phyloP scores from a whole-genome alignment of 768 basidiomycete genomes.

The Boletales sp. region DNA sequence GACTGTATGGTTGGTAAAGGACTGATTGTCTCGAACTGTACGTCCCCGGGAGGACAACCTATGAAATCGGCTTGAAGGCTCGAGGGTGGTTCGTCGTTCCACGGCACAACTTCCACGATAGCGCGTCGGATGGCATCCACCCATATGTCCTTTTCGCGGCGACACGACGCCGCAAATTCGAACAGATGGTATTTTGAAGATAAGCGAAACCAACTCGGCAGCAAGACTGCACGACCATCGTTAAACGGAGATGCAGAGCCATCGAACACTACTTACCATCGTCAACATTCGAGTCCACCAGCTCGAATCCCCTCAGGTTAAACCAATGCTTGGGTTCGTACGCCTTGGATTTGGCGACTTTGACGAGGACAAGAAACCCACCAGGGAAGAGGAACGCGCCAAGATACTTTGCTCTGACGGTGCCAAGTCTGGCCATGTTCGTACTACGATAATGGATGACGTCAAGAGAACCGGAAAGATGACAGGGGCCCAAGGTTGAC shows the following conservation, averaged over 20 bases:
- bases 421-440: conserved; percentile 41
- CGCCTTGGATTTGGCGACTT: conserved; percentile 71
- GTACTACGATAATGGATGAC: conserved; percentile 68
- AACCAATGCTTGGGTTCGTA: conserved; percentile 94
- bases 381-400: conserved; percentile 87
- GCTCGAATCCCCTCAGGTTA: conserved; percentile 65
- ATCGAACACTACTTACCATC: conserved; percentile 61
- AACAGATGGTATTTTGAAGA: conserved; percentile 67
- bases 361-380: conserved; percentile 84
- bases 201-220: conserved; percentile 81
- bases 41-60: conserved; percentile 33
- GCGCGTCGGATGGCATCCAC: conserved; percentile 61
- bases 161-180: conserved; percentile 84
- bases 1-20: conserved; percentile 55
- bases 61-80: conserved; percentile 53
- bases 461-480: conserved; percentile 83
- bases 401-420: conserved; percentile 78
- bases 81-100: conserved; percentile 60
- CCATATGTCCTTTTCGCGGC: conserved; percentile 87
- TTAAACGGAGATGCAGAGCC: conserved; percentile 2
- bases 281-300: conserved; percentile 64
- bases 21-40: conserved; percentile 37
- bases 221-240: conserved; percentile 47
- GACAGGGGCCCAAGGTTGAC: conserved; percentile 71
- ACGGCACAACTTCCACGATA: conserved; percentile 38